Conservation (phyloP, 306 rosid species). For the Vachellia collinsii region DNA sequence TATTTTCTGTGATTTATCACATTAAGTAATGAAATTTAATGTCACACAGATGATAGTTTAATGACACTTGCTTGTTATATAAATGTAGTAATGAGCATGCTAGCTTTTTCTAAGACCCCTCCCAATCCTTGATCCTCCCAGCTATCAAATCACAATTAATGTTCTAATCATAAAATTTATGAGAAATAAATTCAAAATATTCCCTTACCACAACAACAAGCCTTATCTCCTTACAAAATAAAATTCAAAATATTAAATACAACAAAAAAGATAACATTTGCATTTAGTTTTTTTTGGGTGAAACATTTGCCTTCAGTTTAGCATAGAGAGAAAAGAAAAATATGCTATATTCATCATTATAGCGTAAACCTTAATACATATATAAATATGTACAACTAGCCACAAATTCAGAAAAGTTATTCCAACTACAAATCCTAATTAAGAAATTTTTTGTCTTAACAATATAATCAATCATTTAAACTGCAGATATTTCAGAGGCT, state of each 20-base stretch:
- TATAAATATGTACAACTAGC: neutral
- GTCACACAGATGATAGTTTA: neutral
- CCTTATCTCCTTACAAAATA: no score
- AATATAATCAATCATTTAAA: constrained; percentile 12
- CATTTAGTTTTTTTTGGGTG: neutral
- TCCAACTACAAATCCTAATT: neutral
- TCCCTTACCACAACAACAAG: no score
- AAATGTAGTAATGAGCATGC: neutral
- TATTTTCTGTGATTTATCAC: neutral
- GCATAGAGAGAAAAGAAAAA: neutral
- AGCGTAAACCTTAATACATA: neutral
- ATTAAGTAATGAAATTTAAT: no score
- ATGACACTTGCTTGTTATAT: neutral
- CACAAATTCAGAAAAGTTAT: constrained; percentile 1
- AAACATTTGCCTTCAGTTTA: neutral
- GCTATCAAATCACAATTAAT: constrained; percentile 4
- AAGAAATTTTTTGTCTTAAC: neutral
- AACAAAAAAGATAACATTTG: neutral
- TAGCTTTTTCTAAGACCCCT: neutral
- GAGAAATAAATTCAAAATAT: neutral
- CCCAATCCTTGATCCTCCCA: neutral
- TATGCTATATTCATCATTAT: neutral
- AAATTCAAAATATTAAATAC: neutral
- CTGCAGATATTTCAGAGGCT: constrained; percentile 8
- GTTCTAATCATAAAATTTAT: neutral